phyloP scores from a whole-genome alignment of 441 rosid species.

The Capsella rubella region DNA sequence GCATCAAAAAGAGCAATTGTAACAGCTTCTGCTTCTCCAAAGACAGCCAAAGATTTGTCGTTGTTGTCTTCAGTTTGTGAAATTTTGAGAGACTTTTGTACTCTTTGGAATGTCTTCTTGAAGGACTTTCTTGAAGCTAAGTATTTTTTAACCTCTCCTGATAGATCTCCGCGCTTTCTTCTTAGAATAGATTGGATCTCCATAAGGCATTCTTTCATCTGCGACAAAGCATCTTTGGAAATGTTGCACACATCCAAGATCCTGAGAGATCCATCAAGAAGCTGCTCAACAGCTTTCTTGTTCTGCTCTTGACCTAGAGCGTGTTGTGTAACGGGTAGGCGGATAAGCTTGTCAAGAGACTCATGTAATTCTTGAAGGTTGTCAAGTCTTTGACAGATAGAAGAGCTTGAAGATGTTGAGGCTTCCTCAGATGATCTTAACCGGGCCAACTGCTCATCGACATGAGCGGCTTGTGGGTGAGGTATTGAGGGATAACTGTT shows the following conservation, averaged over 20 bases:
- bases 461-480: conserved; percentile 48
- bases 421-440: conserved; percentile 45
- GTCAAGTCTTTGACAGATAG: conserved; percentile 41
- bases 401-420: conserved; percentile 43
- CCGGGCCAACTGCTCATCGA: conserved; percentile 44
- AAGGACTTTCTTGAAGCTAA: conserved; percentile 38
- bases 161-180: conserved; percentile 43
- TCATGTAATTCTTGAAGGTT: conserved; percentile 49
- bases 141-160: conserved; percentile 33
- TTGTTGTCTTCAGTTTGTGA: conserved; percentile 12
- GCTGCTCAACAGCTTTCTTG: conserved; percentile 31
- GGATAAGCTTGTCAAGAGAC: conserved; percentile 48
- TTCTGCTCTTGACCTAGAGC: conserved; percentile 32
- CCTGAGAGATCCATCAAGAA: conserved; percentile 55
- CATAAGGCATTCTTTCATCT: conserved; percentile 42
- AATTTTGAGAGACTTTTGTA: conserved; percentile 27
- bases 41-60: conserved; percentile 10
- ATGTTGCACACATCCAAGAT: conserved; percentile 40
- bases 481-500: conserved; percentile 53
- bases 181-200: conserved; percentile 42
- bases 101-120: conserved; percentile 36
- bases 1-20: conserved; percentile 48
- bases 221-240: conserved; percentile 33
- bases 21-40: conserved; percentile 45
- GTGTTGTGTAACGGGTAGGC: conserved; percentile 40